Evolutionary conservation across 768 basidiomycete species (phyloP), one percentile per base, ranked within the genome.

Genomic region (Termitomyces sp.): DNA sequence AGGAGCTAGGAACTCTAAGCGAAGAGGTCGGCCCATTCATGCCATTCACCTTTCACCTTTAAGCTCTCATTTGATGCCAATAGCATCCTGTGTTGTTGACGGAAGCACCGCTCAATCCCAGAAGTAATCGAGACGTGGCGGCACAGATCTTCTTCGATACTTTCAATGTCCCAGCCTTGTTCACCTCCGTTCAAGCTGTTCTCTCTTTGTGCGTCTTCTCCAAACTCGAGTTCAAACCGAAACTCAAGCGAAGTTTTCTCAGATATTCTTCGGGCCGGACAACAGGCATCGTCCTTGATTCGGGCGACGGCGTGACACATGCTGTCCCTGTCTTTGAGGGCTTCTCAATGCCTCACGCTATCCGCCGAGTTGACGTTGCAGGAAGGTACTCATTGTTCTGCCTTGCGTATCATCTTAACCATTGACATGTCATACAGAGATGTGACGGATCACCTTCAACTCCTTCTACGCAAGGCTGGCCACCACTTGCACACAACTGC

Each of bases 81-180:
- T 61, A 99, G 96, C 97, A 99, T 73, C 97, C 97, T 36, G 97
- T 98, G 29, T 78, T 99, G 58, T 77, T 99, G 55, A 99, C 97
- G 10, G 97, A 99, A 76, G 96, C 97, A 29, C 96, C 97, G 6
- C 77, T 99, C 61, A 99, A 99, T 72, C 97, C 97, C 59, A 85
- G 95, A 67, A 88, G 86, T 69, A 98, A 99, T 74, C 86, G 97
- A 61, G 97, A 98, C 71, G 83, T 94, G 43, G 94, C 95, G 14
- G 96, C 97, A 9, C 95, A 98, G 74, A 97, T 98, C 73, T 96
- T 99, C 76, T 99, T 98, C 71, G 97, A 99, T 69, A 98, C 97
- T 13, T 99, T 98, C 84, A 99, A 99, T 70, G 97, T 98, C 31
- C 97, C 97, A 31, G 97, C 97, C 5, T 76, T 99, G 56, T 98